Percentiles rank a stretch among this genome's conserved stretches.
These are phyloP conservation scores for Suhomyces panamericanus DNA, from an alignment of 1,139 yeast species.

Conservation along the genomic window DNA sequence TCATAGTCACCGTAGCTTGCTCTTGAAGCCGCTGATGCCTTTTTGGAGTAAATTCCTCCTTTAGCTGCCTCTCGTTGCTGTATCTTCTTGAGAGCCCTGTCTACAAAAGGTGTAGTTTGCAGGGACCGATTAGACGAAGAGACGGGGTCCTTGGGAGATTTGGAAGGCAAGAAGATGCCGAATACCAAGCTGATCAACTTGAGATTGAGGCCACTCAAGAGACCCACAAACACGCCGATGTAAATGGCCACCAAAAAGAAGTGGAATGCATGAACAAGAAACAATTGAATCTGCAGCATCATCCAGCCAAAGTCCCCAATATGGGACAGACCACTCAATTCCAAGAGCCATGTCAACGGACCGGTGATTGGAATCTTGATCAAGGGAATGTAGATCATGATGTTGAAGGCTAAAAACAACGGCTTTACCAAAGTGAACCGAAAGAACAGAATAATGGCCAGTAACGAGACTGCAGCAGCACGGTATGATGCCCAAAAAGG, in stretches of 20 bases:
- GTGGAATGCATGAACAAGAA: constrained; percentile 13
- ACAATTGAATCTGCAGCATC: constrained; percentile 14
- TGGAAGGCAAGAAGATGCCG: constrained; percentile 7
- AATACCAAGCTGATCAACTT: constrained; percentile 14
- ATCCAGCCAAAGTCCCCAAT: constrained; percentile 14
- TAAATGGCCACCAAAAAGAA: constrained; percentile 15
- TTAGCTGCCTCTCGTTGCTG: not conserved
- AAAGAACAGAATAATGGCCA: not conserved
- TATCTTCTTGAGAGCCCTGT: not conserved
- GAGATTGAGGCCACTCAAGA: constrained; percentile 14
- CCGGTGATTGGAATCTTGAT: constrained; percentile 15
- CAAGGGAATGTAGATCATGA: constrained; percentile 17
- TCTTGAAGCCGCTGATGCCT: not conserved
- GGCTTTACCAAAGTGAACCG: constrained; percentile 16
- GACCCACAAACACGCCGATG: constrained; percentile 16
- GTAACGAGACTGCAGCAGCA: not conserved
- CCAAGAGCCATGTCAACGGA: constrained; percentile 16
- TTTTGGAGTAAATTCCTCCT: not conserved
- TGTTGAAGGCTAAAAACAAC: constrained; percentile 11
- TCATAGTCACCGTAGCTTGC: not conserved
- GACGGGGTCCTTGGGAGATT: not conserved
- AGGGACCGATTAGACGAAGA: not conserved
- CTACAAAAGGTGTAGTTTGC: constrained; percentile 9
- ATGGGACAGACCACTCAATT: constrained; percentile 11
- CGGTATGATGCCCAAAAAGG: constrained; percentile 1